Base-by-base conservation (phyloP, 2,329 filamentous ascomycete genomes). In the Coleophoma eucalyptorum region DNA sequence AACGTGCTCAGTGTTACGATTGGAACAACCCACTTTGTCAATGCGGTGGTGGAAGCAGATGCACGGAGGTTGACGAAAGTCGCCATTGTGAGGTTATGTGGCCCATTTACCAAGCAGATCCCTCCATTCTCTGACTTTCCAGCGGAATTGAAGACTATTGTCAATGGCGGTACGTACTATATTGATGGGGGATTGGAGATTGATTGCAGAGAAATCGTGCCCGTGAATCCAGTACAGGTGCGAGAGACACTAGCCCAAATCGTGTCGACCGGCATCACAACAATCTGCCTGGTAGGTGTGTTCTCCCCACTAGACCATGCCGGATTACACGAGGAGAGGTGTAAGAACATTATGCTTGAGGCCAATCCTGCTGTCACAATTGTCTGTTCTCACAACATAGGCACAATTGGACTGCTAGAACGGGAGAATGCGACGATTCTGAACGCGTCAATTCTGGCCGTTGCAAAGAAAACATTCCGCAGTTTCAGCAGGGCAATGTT, bases 341-440 rank as follows among this genome's bases (percentile, higher is more conserved):
- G 68, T 52, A 69, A 65, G 53, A 55, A 54, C 8, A 60, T 76
- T 3, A 58, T 76, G n/a, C 63, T 66, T 5, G 18, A 18, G 15
- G 15, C 15, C 3, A 18, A 38, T 12, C 15, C 35, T 15, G 15
- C 35, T 2, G 3, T 38, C 4, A 18, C 15, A 38, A 38, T 38
- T 8, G 5, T 38, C 35, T 38, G 35, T 11, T 38, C 38, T 11
- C n/a, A 41, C 38, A 18, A 11, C 5, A 41, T 41, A 4, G 38
- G 38, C 10, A 12, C 10, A 4, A 18, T 41, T 41, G 38, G 38
- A 41, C 20, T 41, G 10, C n/a, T 41, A 18, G 38, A 41, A 20
- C 12, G 45, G 33, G 82, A 85, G 60, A 85, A 85, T 55, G 81
- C 81, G 0, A 75, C 79, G 0, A 80, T 84, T 11, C 67, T 86